Evolutionary conservation across 805 yeast genomes (phyloP).

Genomic region (Saturnispora zaruensis): DNA sequence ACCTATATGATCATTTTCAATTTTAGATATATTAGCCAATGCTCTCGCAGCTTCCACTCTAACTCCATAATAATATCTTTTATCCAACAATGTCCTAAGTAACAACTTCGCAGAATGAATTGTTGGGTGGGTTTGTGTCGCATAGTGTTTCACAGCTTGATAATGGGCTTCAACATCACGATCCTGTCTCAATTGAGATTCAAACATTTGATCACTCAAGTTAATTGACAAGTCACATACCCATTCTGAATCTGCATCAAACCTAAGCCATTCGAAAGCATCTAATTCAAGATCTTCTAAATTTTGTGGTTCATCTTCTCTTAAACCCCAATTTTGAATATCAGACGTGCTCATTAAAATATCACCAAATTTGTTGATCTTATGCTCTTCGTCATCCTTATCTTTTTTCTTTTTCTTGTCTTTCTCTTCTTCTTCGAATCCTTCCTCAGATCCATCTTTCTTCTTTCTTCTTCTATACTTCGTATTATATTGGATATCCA

Average conservation of each 20-base stretch:
- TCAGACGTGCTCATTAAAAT: conserved; percentile 57
- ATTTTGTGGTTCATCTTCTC: conserved; percentile 31
- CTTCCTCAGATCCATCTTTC: conserved; percentile 36
- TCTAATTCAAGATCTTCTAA: conserved; percentile 37
- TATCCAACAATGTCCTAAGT: conserved; percentile 73
- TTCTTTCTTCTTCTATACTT: conserved; percentile 78
- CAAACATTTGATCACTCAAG: conserved; percentile 93
- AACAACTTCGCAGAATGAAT: conserved; percentile 66
- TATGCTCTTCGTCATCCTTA: conserved; percentile 19
- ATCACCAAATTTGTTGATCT: conserved; percentile 58
- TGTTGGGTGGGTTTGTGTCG: conserved; percentile 48
- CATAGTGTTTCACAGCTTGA: conserved; percentile 72
- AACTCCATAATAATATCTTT: conserved; percentile 80
- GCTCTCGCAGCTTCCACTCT: conserved; percentile 82
- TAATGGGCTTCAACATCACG: conserved; percentile 93
- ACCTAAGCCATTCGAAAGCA: conserved; percentile 95
- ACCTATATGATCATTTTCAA: conserved; percentile 60
- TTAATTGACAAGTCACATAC: conserved; percentile 70
- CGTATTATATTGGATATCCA: conserved; percentile 93
- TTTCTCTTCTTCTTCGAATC: conserved; percentile 19
- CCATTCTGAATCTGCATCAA: conserved; percentile 99
- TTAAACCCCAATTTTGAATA: conserved; percentile 55
- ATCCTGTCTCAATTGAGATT: conserved; percentile 89
- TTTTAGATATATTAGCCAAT: conserved; percentile 56
- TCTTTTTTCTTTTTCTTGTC: conserved; percentile 20